These are phyloP conservation scores for Echria macrotheca DNA, from an alignment of 495 filamentous ascomycete species.

Conservation along the genomic window DNA sequence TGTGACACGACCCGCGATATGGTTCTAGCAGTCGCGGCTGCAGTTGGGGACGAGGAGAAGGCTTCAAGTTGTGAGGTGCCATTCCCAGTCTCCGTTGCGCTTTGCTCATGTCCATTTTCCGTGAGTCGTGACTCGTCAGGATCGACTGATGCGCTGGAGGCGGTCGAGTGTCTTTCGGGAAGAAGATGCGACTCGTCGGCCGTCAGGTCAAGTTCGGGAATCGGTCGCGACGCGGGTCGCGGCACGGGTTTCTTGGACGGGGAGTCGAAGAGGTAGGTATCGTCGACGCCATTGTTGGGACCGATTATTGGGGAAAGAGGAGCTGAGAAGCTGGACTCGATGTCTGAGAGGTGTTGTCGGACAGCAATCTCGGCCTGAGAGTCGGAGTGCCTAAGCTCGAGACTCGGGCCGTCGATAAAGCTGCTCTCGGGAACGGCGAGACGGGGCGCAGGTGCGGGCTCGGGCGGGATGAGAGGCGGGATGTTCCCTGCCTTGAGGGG, in stretches of 20 bases:
- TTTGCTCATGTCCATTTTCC: slow-evolving; percentile 21
- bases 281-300: slow-evolving; percentile 47
- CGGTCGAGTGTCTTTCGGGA: slow-evolving; percentile 16
- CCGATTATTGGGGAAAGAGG: slow-evolving; percentile 45
- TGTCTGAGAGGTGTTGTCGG: slow-evolving; percentile 64
- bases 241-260: slow-evolving; percentile 26
- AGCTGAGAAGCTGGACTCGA: slow-evolving; percentile 79
- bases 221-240: slow-evolving; percentile 7
- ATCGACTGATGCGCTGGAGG: slow-evolving; percentile 15
- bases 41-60: slow-evolving; percentile 61
- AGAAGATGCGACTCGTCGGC: slow-evolving; percentile 20
- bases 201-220: slow-evolving; percentile 10
- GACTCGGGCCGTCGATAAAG: slow-evolving; percentile 38
- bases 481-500: slow-evolving; percentile 23
- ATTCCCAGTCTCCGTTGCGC: slow-evolving; percentile 32
- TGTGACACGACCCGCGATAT: slow-evolving; percentile 47
- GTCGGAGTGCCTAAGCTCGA: slow-evolving; percentile 34
- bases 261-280: slow-evolving; percentile 60
- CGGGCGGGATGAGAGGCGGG: slow-evolving; percentile 24
- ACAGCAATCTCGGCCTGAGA: slow-evolving; percentile 43
- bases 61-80: slow-evolving; percentile 56
- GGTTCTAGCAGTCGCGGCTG: slow-evolving; percentile 56
- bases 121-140: slow-evolving; percentile 18
- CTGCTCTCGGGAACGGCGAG: slow-evolving; percentile 32
- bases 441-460: slow-evolving; percentile 10